Base-by-base conservation (phyloP, 495 filamentous ascomycete genomes). In the Rusavskia elegans region DNA sequence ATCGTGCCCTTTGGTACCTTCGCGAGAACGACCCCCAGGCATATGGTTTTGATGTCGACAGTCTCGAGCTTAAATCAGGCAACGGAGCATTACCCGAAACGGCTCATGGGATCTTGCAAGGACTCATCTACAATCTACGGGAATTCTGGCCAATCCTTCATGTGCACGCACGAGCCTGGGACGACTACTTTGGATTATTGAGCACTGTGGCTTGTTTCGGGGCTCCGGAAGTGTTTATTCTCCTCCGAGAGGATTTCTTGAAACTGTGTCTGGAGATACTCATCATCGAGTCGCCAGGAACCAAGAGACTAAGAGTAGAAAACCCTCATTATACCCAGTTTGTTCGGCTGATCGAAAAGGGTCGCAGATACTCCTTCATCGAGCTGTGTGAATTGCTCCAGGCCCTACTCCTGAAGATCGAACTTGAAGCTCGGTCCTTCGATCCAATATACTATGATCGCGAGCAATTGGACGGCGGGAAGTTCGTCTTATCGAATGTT, bases 181-280 rank as follows among this genome's bases (percentile, higher is more conserved):
- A 80, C 39, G 87, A 94, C 59, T 89, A 84, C 42, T 92, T 92
- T 57, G 79, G 77, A 25, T 72, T 85, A 32, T 68, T 89, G 54
- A 58, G 72, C 27, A 65, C 71, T 16, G 77, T 89, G 55, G 76
- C 76, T 21, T 70, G 65, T 29, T 61, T 82, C 45, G 81, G 82
- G 1, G 59, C 64, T 6, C 57, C 68, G 13, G 78, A 86, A 61
- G 64, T 72, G 9, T 64, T 66, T 5, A 55, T 71, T 5, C 65
- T 87, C 29, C 69, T 88, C 21, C 68, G 73, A 29, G 68, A 64
- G 41, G 72, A 71, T 1, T 79, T 79, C 54, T 64, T 88, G 17
- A 62, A 63, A 38, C 74, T 68, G 42, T 75, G 79, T 48, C 51
- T 88, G 29, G 71, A 79, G 57, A 74, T 85, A 8, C 64, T 89